phyloP scores from a whole-genome alignment of 1,284 basidiomycete species.

The Caloboletus firmus region DNA sequence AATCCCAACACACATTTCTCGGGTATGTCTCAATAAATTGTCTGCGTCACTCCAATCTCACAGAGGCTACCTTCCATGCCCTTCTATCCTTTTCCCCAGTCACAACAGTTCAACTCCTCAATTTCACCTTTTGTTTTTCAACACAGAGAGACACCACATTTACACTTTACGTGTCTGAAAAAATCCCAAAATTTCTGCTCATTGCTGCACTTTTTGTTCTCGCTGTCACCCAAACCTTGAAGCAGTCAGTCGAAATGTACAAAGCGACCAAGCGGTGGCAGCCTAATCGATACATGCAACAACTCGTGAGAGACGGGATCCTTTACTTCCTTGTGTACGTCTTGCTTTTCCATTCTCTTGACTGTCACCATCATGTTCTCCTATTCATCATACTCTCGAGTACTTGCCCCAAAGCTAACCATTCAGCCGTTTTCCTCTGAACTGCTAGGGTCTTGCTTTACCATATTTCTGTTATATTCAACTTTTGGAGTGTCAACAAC shows the following conservation, averaged over 20 bases:
- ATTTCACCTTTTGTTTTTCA: neutral
- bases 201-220: too few relatives aligned
- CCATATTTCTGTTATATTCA: neutral
- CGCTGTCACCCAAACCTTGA: too few relatives aligned
- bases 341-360: neutral
- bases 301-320: neutral
- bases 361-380: too few relatives aligned
- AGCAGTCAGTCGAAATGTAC: too few relatives aligned
- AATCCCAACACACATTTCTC: neutral
- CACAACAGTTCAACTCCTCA: neutral
- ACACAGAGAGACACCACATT: too few relatives aligned
- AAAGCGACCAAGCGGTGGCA: neutral
- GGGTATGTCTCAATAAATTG: neutral
- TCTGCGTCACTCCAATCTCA: neutral
- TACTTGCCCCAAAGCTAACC: neutral
- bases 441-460: too few relatives aligned
- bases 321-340: neutral
- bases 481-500: too few relatives aligned
- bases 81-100: neutral
- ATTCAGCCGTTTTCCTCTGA: neutral
- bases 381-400: neutral
- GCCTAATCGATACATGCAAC: neutral
- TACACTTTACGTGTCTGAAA: too few relatives aligned
- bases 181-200: too few relatives aligned
- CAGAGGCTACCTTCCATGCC: accelerated